Evolutionary conservation across 2,329 filamentous ascomycete genomes (phyloP), one percentile per base, ranked within the genome.

Genomic region (Aspergillus glaucus): DNA sequence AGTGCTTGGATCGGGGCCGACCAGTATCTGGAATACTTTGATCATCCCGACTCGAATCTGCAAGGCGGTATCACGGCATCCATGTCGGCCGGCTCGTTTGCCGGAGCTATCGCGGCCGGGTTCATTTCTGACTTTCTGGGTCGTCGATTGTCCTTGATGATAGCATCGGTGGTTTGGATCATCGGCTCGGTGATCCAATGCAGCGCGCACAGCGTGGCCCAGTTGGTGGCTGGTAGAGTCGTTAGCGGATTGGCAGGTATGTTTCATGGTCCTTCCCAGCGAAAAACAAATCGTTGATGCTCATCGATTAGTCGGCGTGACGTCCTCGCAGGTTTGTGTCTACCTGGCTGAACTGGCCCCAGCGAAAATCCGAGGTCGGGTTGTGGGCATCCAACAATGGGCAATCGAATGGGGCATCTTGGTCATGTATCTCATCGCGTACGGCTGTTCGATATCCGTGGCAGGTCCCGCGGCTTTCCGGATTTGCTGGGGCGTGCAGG

Each of bases 61-160:
- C 66, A 69, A 50, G 66, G 66, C 14, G 66, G 66, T 46, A 87
- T 88, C 60, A 84, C 81, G 0, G 84, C 85, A 19, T 73, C 82
- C 44, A 88, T 88, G 82, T 80, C 85, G 19, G 84, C 78, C 46
- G 85, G 85, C 30, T 87, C 84, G 0, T 87, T 82, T 71, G 65
- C 84, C 21, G 85, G 83, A 52, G 79, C 84, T 39, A 66, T 70
- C 12, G 57, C 52, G 21, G 66, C 67, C n/a, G 69, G 66, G 15
- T 62, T 57, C 4, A 44, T 70, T 21, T 68, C 67, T 1, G 68
- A 72, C 47, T 46, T 49, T 17, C 54, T 67, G 10, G 69, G 69
- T 28, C 68, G 69, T 46, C 62, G 77, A 46, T 67, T 62, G 12
- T 67, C 75, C 3, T 75, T 71, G 30, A 64, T 69, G 41, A 43